A percentile compares a stretch with the other conserved stretches of the same genome.
Conservation (phyloP, 163 green algal species). For the Volvox carteri region DNA sequence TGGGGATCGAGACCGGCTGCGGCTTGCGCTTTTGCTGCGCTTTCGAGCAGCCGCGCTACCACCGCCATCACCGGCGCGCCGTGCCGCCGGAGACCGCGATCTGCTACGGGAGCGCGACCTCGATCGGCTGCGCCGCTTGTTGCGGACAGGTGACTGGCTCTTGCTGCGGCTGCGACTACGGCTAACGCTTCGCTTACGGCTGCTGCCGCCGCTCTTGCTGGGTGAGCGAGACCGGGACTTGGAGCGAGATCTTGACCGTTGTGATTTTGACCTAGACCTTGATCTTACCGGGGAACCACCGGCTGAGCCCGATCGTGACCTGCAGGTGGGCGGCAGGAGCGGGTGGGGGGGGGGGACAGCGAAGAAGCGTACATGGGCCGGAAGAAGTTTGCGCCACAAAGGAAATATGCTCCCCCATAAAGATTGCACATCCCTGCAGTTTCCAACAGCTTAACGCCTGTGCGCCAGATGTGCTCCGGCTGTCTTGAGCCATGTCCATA, state of each 20-base stretch:
- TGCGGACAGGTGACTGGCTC: conserved; percentile 24
- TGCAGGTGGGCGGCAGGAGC: not conserved
- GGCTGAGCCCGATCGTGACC: conserved; percentile 20
- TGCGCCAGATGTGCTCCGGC: too few relatives aligned
- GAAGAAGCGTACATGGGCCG: too few relatives aligned
- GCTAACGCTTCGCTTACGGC: not conserved
- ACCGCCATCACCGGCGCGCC: not conserved
- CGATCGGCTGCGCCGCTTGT: conserved; percentile 16
- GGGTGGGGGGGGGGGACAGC: not conserved
- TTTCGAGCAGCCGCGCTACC: not conserved
- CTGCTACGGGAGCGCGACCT: not conserved
- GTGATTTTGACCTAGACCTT: conserved; percentile 8
- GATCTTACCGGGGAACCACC: not conserved
- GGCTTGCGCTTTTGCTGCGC: conserved; percentile 19
- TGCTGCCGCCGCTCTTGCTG: conserved; percentile 11
- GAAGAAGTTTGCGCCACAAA: not conserved
- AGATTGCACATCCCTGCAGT: too few relatives aligned
- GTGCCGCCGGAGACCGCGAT: not conserved
- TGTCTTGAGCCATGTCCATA: too few relatives aligned
- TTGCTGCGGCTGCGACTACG: conserved; percentile 28
- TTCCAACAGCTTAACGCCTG: too few relatives aligned
- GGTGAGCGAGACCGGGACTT: not conserved
- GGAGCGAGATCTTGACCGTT: not conserved
- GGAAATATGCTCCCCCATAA: too few relatives aligned
- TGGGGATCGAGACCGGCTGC: conserved; percentile 18